Evolutionary conservation across 129 eudicot genomes (phyloP).

Genomic region (Escallonia rubra): DNA sequence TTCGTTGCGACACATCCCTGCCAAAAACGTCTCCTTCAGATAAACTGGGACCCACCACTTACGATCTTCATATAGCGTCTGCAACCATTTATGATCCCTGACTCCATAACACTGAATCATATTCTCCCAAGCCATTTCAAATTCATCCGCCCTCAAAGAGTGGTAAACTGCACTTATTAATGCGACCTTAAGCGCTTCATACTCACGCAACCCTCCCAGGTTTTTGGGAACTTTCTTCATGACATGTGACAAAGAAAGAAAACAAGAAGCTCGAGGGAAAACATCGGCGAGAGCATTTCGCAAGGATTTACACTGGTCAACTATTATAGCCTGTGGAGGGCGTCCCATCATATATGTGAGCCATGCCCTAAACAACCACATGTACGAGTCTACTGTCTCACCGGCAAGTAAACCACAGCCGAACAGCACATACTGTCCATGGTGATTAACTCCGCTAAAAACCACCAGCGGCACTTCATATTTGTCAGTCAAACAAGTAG

Average conservation of each 20-base stretch:
- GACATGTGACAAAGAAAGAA: slow-evolving; percentile 25
- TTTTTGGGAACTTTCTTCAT: slow-evolving; percentile 19
- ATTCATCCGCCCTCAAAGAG: slow-evolving; percentile 28
- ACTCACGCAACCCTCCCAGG: slow-evolving; percentile 15
- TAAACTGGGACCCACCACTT: slow-evolving; percentile 38
- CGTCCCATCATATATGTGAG: slow-evolving; percentile 43
- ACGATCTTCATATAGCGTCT: slow-evolving; percentile 33
- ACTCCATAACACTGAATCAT: slow-evolving; percentile 22
- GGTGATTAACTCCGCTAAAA: slow-evolving; percentile 34
- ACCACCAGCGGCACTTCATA: slow-evolving; percentile 34
- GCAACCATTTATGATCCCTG: slow-evolving; percentile 25
- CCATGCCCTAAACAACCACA: slow-evolving; percentile 45
- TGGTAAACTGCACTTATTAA: slow-evolving; percentile 27
- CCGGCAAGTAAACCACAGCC: slow-evolving; percentile 36
- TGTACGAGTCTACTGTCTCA: slow-evolving; percentile 25
- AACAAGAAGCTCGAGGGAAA: slow-evolving; percentile 32
- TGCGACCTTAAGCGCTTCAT: slow-evolving; percentile 19
- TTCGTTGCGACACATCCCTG: slow-evolving; percentile 23
- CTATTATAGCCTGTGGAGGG: slow-evolving; percentile 26
- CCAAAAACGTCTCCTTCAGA: slow-evolving; percentile 31
- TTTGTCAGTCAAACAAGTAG: slow-evolving; percentile 19
- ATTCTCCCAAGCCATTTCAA: slow-evolving; percentile 42
- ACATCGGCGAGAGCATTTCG: slow-evolving; percentile 36
- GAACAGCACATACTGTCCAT: slow-evolving; percentile 25
- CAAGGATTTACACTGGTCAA: slow-evolving; percentile 16